phyloP scores from a whole-genome alignment of 2,329 filamentous ascomycete genomes.

The Colletotrichum abscissum region DNA sequence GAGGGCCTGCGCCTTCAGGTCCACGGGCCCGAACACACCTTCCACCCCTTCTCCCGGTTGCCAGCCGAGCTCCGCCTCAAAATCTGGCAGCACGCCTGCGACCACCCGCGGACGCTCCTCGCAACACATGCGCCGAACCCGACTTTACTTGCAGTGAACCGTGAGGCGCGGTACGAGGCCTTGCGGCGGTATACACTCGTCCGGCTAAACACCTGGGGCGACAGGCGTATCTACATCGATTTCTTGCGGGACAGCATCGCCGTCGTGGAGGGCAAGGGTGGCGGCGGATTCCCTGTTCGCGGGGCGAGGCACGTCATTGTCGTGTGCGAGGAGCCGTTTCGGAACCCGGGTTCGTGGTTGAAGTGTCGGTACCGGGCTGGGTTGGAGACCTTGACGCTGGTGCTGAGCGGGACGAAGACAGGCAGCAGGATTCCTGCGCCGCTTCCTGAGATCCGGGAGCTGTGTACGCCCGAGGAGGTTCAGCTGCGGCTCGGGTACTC shows the following conservation, averaged over 20 bases:
- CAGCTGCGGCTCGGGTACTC: conserved; percentile 9
- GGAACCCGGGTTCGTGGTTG: conserved; percentile 21
- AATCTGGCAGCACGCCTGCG: conserved; percentile 32
- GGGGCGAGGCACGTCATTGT: conserved; percentile 27
- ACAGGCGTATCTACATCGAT: conserved; percentile 29
- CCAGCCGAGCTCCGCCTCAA: conserved; percentile 30
- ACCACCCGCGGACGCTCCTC: conserved; percentile 16
- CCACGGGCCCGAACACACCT: conserved; percentile 28
- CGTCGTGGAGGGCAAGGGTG: conserved; percentile 30
- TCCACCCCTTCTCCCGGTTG: conserved; percentile 11
- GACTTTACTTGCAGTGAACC: conserved; percentile 16
- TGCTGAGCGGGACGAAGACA: conserved; percentile 5
- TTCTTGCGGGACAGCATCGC: conserved; percentile 21
- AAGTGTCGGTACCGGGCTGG: conserved; percentile 31
- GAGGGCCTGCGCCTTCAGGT: conserved; percentile 28
- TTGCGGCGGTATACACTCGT: conserved; percentile 20
- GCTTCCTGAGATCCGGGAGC: conserved; percentile 14
- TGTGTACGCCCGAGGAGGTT: conserved; percentile 7
- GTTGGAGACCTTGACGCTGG: conserved; percentile 23
- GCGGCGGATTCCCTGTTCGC: conserved; percentile 30
- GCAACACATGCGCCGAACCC: conserved; percentile 30
- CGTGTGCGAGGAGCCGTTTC: conserved; percentile 31
- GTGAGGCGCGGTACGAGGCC: conserved; percentile 26
- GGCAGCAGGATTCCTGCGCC: neutral
- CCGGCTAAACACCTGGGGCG: conserved; percentile 30